A percentile compares a stretch with the other conserved stretches of the same genome.
Evolutionary conservation across 768 basidiomycete genomes (phyloP).

Genomic region (Glaciozyma antarctica): DNA sequence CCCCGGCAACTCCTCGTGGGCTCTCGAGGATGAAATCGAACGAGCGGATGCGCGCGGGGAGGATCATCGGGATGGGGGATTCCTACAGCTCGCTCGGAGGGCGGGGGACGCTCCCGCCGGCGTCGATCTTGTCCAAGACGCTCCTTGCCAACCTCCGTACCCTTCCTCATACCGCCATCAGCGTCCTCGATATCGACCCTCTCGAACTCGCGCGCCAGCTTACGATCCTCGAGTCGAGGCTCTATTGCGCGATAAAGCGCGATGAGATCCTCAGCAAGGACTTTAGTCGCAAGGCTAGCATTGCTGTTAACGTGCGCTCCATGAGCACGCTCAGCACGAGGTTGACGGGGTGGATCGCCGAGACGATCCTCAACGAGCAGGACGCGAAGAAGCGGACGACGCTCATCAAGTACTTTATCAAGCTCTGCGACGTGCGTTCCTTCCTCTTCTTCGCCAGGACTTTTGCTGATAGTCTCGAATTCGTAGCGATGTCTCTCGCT

Average conservation of each 20-base stretch:
- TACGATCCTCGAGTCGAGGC: conserved; percentile 80
- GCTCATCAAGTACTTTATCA: conserved; percentile 85
- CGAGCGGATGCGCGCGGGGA: conserved; percentile 33
- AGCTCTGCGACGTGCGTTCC: conserved; percentile 70
- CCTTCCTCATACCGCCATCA: conserved; percentile 42
- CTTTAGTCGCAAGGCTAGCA: conserved; percentile 54
- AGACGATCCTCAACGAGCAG: conserved; percentile 79
- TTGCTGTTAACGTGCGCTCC: conserved; percentile 64
- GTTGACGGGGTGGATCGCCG: conserved; percentile 92
- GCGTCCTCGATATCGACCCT: conserved; percentile 82
- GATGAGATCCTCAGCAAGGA: conserved; percentile 68
- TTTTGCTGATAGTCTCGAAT: conserved; percentile 14
- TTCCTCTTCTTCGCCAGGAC: conserved; percentile 6
- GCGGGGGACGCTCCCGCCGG: conserved; percentile 44
- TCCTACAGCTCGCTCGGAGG: conserved; percentile 15
- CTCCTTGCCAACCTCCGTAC: conserved; percentile 59
- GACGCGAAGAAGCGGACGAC: conserved; percentile 73
- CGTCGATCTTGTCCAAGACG: conserved; percentile 74
- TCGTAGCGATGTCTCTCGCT: conserved; percentile 68
- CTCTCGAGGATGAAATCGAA: conserved; percentile 25
- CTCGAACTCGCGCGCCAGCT: conserved; percentile 87
- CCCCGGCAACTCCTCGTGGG: not conserved
- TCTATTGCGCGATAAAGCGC: conserved; percentile 75
- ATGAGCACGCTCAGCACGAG: conserved; percentile 81
- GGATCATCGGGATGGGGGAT: conserved; percentile 10